Evolutionary conservation across 805 yeast species (phyloP).

Genomic region (Saccharomycopsis capsularis): DNA sequence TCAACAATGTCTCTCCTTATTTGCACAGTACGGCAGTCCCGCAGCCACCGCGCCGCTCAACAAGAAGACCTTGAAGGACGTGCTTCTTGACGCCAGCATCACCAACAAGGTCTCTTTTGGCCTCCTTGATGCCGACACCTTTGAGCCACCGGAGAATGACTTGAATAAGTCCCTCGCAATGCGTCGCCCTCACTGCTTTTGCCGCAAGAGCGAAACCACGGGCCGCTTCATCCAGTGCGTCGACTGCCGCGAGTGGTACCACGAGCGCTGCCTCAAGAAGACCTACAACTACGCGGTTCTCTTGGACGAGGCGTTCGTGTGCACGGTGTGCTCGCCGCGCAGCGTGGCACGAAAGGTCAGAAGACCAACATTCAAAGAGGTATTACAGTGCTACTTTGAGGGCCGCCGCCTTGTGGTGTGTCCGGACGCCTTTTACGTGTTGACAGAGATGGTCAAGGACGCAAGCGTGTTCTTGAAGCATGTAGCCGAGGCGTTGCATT

Average conservation of each 20-base stretch:
- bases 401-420: constrained; percentile 28
- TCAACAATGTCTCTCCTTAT: constrained; percentile 28
- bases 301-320: constrained; percentile 36
- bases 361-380: constrained; percentile 31
- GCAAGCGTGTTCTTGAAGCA: constrained; percentile 18
- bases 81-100: constrained; percentile 2
- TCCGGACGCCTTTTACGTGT: constrained; percentile 31
- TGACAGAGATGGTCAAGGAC: constrained; percentile 23
- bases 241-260: constrained; percentile 66
- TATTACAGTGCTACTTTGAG: constrained; percentile 26
- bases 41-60: not conserved
- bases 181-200: constrained; percentile 39
- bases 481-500: constrained; percentile 21
- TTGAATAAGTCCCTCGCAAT: too few species aligned
- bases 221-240: constrained; percentile 63
- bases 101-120: constrained; percentile 7
- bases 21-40: constrained; percentile 32
- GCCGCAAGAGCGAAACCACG: constrained; percentile 54
- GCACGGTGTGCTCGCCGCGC: constrained; percentile 43
- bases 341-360: constrained; percentile 29
- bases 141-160: constrained; percentile 7
- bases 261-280: constrained; percentile 46
- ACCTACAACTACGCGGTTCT: constrained; percentile 27
- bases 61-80: constrained; percentile 11
- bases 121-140: constrained; percentile 5